These are phyloP conservation scores for Epipyxis sp. DNA, from an alignment of 108 stramenopile genomes.

Conservation along the genomic window DNA sequence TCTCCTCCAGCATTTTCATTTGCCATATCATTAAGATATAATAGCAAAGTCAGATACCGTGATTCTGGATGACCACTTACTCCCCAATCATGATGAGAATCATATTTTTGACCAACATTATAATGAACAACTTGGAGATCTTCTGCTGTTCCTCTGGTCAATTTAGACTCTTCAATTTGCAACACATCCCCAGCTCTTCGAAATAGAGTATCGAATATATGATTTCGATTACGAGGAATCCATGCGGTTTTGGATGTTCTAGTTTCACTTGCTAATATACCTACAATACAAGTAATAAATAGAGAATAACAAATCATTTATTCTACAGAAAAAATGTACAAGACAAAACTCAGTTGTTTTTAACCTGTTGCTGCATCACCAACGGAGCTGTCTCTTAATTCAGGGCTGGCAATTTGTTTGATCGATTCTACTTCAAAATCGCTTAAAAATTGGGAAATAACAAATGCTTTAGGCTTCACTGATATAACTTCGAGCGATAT, in stretches of 20 bases:
- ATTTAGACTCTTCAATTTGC: neutral
- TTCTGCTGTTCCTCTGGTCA: neutral
- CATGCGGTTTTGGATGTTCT: neutral
- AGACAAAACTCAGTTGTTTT: too few species aligned
- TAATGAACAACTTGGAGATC: conserved; percentile 15
- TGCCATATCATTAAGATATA: neutral
- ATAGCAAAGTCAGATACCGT: conserved; percentile 5
- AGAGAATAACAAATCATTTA: too few species aligned
- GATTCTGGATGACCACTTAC: neutral
- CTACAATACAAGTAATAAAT: too few species aligned
- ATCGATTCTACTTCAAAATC: conserved; percentile 77
- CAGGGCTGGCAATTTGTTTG: conserved; percentile 48
- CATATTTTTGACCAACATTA: neutral
- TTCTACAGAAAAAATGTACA: too few species aligned
- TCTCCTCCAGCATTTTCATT: conserved; percentile 13
- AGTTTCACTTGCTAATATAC: conserved; percentile 19
- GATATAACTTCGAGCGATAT: conserved; percentile 35
- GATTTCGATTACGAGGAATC: neutral
- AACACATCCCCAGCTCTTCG: conserved; percentile 13
- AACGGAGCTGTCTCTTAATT: neutral
- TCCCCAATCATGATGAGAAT: conserved; percentile 12
- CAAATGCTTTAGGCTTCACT: conserved; percentile 67
- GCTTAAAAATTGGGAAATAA: conserved; percentile 75
- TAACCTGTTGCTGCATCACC: conserved; percentile 30
- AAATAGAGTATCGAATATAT: neutral